Evolutionary conservation across 2,329 filamentous ascomycete species (phyloP), one percentile per base, ranked within the genome.

Genomic region (Chlorencoelia australis): DNA sequence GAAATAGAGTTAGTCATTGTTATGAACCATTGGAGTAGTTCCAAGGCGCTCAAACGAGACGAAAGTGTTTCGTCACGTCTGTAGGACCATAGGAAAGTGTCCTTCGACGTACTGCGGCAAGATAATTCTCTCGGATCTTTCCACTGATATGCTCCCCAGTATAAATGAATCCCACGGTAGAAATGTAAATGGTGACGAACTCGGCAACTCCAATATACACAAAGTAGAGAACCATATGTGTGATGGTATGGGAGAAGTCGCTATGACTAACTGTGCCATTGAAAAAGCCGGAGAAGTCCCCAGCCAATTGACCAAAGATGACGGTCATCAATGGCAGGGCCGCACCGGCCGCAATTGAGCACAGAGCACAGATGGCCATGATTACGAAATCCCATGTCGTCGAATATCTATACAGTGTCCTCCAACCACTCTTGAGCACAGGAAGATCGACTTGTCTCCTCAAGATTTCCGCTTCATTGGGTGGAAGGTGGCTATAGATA

Each of bases 161-260:
- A 53, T 86, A 94, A 50, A 95, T 94, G 63, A 93, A 95, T 14
- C 85, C 84, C 13, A 93, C 77, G 0, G 88, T 95, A 16, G 76
- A 71, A 41, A 93, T 65, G 57, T 93, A 94, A 29, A 79, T 72
- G 3, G 79, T 77, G 30, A 83, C 60, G 47, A 93, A 94, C 54
- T 88, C 81, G 45, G 69, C 86, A 40, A 94, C 76, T 28, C 74
- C 86, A 30, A 94, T 71, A 57, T 94, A 94, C 21, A 94, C 64
- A 47, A 93, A 91, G 60, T 93, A 93, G 22, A 93, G 61, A 8
- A 87, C 81, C 49, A 80, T 72, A 28, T 67, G 65, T 7, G 63
- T 62, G 49, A 93, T 64, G 41, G 75, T 62, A 35, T 62, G 44
- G 33, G 69, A 67, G 59, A 91, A 91, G 0, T 65, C 61, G 24